Conservation (phyloP, 106 monocot species). For the Apostasia shenzhenica region DNA sequence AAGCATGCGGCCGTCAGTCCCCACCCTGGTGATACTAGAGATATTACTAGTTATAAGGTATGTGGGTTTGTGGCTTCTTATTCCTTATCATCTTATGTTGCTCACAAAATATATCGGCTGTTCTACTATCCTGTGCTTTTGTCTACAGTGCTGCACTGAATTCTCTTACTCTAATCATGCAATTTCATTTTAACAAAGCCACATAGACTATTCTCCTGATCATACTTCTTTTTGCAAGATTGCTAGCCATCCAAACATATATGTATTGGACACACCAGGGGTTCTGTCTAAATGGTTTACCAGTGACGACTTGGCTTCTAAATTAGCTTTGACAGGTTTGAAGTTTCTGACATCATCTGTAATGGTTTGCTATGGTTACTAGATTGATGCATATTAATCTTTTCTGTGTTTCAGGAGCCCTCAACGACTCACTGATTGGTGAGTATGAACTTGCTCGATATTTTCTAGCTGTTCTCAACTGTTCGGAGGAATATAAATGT, state of each 20-base stretch:
- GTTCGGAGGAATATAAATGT: slow-evolving; percentile 30
- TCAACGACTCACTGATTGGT: slow-evolving; percentile 39
- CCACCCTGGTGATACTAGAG: slow-evolving; percentile 78
- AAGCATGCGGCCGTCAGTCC: slow-evolving; percentile 77
- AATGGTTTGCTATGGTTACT: not conserved
- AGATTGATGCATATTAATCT: slow-evolving; percentile 2
- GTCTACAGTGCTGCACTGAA: too few species aligned
- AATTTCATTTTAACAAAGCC: not conserved
- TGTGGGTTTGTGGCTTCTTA: not conserved
- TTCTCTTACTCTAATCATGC: not conserved
- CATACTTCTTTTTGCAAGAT: slow-evolving; percentile 32
- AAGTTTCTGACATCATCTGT: slow-evolving; percentile 4
- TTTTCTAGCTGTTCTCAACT: slow-evolving; percentile 54
- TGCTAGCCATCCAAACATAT: slow-evolving; percentile 89
- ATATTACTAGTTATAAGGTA: slow-evolving; percentile 81
- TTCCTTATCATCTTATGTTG: too few species aligned
- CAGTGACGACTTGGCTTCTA: slow-evolving; percentile 37
- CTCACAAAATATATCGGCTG: too few species aligned
- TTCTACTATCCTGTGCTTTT: too few species aligned
- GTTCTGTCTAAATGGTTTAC: slow-evolving; percentile 42
- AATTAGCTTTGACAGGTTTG: slow-evolving; percentile 76
- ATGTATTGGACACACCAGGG: slow-evolving; percentile 82
- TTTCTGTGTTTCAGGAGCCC: slow-evolving; percentile 38
- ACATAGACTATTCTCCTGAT: too few species aligned
- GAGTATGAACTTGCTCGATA: slow-evolving; percentile 44